These are phyloP conservation scores for Dryas octopetala DNA, from an alignment of 306 rosid genomes.

Conservation along the genomic window DNA sequence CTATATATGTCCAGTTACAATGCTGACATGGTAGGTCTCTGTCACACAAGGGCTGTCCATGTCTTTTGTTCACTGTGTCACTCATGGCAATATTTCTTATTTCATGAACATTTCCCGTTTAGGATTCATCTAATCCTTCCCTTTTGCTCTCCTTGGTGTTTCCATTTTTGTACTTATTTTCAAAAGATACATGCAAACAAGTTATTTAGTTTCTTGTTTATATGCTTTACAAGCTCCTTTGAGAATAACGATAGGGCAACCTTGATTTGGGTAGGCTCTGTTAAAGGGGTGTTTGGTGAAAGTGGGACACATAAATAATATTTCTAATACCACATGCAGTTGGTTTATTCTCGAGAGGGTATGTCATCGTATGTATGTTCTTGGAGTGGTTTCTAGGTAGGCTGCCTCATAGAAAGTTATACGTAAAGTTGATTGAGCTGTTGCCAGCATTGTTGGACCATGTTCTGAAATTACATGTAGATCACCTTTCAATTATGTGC, in stretches of 20 bases:
- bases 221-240: neutral
- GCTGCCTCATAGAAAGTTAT: constrained; percentile 1
- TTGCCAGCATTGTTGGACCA: neutral
- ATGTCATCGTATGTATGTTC: neutral
- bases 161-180: neutral
- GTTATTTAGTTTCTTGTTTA: neutral
- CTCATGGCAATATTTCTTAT: neutral
- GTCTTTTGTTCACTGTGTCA: neutral
- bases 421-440: too few species aligned
- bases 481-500: neutral
- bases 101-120: neutral
- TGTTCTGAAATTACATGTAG: neutral
- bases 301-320: neutral
- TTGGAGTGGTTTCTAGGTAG: neutral
- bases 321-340: neutral
- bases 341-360: neutral
- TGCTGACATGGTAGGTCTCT: neutral
- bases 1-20: neutral
- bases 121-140: neutral
- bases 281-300: neutral
- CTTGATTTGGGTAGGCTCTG: neutral
- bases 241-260: neutral
- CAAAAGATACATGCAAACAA: neutral
- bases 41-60: neutral
- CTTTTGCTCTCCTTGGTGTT: neutral